Conservation (phyloP, 768 basidiomycete species). For the Russula compacta region DNA sequence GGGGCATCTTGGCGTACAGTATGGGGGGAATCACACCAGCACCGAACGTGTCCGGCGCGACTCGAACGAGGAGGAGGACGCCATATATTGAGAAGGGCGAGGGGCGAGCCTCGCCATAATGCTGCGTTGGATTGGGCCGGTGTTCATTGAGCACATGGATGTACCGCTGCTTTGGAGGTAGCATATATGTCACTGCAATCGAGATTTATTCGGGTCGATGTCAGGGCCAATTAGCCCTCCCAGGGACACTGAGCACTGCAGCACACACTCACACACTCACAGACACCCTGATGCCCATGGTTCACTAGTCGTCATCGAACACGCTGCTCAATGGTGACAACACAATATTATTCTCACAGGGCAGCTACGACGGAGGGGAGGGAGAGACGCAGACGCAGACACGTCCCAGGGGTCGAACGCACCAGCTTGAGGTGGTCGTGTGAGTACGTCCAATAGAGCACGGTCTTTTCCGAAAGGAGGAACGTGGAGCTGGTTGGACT, state of each 20-base stretch:
- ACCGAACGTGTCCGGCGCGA: conserved; percentile 24
- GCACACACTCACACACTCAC: no score
- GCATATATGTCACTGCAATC: conserved; percentile 21
- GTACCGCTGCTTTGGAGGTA: conserved; percentile 23
- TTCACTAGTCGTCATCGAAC: background rate
- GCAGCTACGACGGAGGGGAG: no score
- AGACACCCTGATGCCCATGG: background rate
- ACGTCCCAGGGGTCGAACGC: no score
- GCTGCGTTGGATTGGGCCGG: background rate
- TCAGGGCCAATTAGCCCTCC: no score
- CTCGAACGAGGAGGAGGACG: conserved; percentile 19
- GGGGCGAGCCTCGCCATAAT: conserved; percentile 17
- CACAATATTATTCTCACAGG: no score
- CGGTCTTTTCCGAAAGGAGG: no score
- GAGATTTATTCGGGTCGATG: background rate
- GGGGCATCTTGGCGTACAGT: background rate
- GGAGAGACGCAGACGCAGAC: no score
- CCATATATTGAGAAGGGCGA: conserved; percentile 24
- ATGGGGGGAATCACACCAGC: conserved; percentile 6
- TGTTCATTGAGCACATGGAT: no score
- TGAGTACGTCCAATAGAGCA: no score
- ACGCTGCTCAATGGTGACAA: no score
- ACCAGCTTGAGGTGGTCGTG: no score
- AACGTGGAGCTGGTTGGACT: background rate
- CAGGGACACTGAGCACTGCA: background rate